Evolutionary conservation across 1,284 basidiomycete species (phyloP).

Genomic region (Inonotus obliquus): DNA sequence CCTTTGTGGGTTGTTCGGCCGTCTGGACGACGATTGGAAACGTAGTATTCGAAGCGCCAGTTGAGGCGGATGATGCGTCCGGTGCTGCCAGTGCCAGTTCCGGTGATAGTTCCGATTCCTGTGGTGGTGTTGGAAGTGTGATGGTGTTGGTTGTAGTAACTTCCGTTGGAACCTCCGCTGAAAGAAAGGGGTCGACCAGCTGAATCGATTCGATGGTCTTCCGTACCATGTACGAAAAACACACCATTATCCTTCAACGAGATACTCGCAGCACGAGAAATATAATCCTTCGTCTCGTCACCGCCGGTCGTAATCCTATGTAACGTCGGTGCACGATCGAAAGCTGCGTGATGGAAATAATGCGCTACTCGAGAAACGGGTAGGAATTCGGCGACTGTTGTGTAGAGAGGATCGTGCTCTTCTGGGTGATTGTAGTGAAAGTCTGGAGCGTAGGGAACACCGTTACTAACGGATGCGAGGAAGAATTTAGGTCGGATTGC

Average conservation of each 20-base stretch:
- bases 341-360: constrained; percentile 63
- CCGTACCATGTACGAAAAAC: constrained; percentile 64
- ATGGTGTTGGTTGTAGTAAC: neutral
- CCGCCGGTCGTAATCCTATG: constrained; percentile 59
- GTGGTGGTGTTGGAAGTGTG: too few relatives aligned
- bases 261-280: constrained; percentile 66
- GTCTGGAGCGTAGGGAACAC: constrained; percentile 22
- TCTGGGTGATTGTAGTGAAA: constrained; percentile 22
- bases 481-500: constrained; percentile 53
- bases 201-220: constrained; percentile 32
- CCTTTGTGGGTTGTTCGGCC: constrained; percentile 45
- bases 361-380: constrained; percentile 54
- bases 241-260: constrained; percentile 64
- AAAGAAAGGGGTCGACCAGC: constrained; percentile 13
- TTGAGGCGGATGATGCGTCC: constrained; percentile 37
- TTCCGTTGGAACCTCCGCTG: constrained; percentile 20
- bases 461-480: constrained; percentile 43
- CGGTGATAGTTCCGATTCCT: too few relatives aligned
- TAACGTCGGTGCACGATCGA: constrained; percentile 65
- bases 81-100: constrained; percentile 14
- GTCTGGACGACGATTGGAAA: constrained; percentile 49
- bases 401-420: constrained; percentile 29
- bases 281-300: constrained; percentile 64
- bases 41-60: constrained; percentile 77
- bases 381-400: constrained; percentile 53